Evolutionary conservation across 768 basidiomycete genomes (phyloP).

Genomic region (Steccherinum ochraceum): DNA sequence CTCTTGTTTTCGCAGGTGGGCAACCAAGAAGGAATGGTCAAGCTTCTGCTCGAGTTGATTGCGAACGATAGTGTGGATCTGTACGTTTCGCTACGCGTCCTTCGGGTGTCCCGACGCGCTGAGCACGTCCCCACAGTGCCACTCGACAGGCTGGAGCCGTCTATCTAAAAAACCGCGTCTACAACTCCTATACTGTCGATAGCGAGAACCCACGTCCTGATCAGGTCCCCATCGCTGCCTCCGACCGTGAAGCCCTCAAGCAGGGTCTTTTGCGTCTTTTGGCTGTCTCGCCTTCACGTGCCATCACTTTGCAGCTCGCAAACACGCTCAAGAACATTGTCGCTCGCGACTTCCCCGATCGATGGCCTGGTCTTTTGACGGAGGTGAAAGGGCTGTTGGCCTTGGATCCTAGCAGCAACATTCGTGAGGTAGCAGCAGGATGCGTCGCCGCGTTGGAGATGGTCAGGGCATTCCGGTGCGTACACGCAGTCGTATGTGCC

Average conservation of each 20-base stretch:
- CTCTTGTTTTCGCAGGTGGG: slow-evolving; percentile 48
- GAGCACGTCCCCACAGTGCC: slow-evolving; percentile 37
- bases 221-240: slow-evolving; percentile 50
- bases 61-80: slow-evolving; percentile 69
- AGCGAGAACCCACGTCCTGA: slow-evolving; percentile 44
- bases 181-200: slow-evolving; percentile 55
- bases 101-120: slow-evolving; percentile 3
- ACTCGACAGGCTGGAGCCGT: slow-evolving; percentile 83
- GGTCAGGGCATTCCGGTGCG: slow-evolving; percentile 67
- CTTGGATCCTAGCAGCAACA: slow-evolving; percentile 39
- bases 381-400: slow-evolving; percentile 57
- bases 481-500: neutral
- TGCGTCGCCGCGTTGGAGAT: slow-evolving; percentile 74
- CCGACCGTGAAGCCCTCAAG: slow-evolving; percentile 73
- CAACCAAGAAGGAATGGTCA: slow-evolving; percentile 74
- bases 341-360: slow-evolving; percentile 69
- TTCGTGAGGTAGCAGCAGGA: slow-evolving; percentile 75
- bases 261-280: slow-evolving; percentile 63
- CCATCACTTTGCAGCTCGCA: slow-evolving; percentile 72
- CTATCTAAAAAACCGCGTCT: slow-evolving; percentile 88
- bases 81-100: slow-evolving; percentile 48
- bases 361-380: slow-evolving; percentile 67
- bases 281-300: slow-evolving; percentile 56
- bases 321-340: slow-evolving; percentile 69
- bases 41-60: slow-evolving; percentile 83